phyloP scores from a whole-genome alignment of 2,329 filamentous ascomycete species.

The Talaromyces atroroseus region DNA sequence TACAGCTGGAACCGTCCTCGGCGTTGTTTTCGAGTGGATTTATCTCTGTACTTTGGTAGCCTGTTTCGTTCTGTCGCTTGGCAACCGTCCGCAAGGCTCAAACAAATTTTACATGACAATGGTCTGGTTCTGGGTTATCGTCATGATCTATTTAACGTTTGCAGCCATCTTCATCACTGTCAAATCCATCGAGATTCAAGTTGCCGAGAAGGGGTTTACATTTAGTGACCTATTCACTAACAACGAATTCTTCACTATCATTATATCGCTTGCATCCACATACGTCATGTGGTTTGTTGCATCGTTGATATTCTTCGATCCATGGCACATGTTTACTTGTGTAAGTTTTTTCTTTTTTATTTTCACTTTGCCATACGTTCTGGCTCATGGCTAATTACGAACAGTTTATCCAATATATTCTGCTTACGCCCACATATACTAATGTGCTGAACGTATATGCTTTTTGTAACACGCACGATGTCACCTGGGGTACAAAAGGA shows the following conservation, averaged over 20 bases:
- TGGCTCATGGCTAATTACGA: slow-evolving; percentile 7
- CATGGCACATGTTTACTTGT: slow-evolving; percentile 97
- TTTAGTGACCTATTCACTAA: slow-evolving; percentile 75
- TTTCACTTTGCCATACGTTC: neutral
- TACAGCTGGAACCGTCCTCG: slow-evolving; percentile 69
- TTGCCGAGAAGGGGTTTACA: slow-evolving; percentile 59
- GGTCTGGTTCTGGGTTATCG: slow-evolving; percentile 96
- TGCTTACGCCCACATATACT: slow-evolving; percentile 92
- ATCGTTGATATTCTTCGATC: slow-evolving; percentile 91
- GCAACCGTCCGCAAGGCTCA: slow-evolving; percentile 89
- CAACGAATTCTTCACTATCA: slow-evolving; percentile 83
- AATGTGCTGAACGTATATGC: slow-evolving; percentile 97
- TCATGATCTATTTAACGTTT: slow-evolving; percentile 94
- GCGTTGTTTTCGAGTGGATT: slow-evolving; percentile 90
- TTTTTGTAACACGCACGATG: slow-evolving; percentile 97
- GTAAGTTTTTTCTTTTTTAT: slow-evolving; percentile 28
- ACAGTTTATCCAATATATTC: slow-evolving; percentile 85
- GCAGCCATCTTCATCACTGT: slow-evolving; percentile 93
- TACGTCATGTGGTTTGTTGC: slow-evolving; percentile 90
- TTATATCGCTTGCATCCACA: slow-evolving; percentile 85
- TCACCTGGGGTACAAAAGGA: slow-evolving; percentile 96
- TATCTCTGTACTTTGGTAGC: slow-evolving; percentile 88
- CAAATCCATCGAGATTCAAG: slow-evolving; percentile 69
- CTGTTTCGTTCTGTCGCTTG: slow-evolving; percentile 90
- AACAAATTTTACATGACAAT: slow-evolving; percentile 92